phyloP scores from a whole-genome alignment of 129 eudicot species.

The Ambrosia trifida region DNA sequence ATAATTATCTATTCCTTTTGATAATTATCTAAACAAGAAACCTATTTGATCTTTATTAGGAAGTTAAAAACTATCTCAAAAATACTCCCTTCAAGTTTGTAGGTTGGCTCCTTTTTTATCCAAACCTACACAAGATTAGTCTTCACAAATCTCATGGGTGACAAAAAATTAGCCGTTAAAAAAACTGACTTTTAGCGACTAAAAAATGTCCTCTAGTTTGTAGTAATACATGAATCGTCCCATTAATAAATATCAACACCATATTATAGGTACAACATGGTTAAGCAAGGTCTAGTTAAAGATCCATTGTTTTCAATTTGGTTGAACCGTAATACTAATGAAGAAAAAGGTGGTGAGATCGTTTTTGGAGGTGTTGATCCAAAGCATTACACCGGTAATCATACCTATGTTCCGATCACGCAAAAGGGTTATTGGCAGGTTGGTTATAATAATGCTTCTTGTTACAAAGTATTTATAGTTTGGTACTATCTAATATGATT shows the following conservation, averaged over 20 bases:
- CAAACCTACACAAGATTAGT: no score
- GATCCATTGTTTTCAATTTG: constrained; percentile 78
- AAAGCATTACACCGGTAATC: constrained; percentile 60
- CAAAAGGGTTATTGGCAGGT: constrained; percentile 93
- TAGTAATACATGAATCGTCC: background rate
- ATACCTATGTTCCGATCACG: constrained; percentile 66
- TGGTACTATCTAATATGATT: background rate
- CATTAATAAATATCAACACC: background rate
- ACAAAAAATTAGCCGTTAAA: no score
- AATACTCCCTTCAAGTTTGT: no score
- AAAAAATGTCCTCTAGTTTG: no score
- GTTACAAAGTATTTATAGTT: background rate
- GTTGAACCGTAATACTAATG: constrained; percentile 57
- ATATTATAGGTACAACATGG: constrained; percentile 54
- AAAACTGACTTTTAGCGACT: no score
- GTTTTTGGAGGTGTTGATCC: constrained; percentile 86
- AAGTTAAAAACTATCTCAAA: no score
- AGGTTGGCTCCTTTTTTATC: no score
- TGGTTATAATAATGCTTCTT: constrained; percentile 20
- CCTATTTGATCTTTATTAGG: no score
- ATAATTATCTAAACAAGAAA: no score
- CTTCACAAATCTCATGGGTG: no score
- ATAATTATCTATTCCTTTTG: no score
- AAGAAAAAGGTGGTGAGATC: constrained; percentile 68
- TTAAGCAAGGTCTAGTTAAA: constrained; percentile 63